Evolutionary conservation across 2,329 filamentous ascomycete genomes (phyloP).

Genomic region (Diaporthe batatas): DNA sequence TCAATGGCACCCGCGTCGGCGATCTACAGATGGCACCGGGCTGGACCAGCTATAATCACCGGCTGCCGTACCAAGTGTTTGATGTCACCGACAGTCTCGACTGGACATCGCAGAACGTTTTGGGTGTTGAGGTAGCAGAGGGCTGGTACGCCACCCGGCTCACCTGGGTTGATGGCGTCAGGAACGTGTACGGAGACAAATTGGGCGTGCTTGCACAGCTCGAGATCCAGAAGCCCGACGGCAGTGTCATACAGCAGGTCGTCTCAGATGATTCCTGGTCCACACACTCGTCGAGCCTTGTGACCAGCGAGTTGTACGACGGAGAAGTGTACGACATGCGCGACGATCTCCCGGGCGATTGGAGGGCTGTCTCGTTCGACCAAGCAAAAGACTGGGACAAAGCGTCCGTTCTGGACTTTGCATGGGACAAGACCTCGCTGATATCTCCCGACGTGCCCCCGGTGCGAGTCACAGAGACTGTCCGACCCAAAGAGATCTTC

Average conservation of each 20-base stretch:
- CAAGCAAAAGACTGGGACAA: background rate
- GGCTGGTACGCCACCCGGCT: conserved; percentile 65
- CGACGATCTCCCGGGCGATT: conserved; percentile 43
- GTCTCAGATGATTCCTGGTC: conserved; percentile 50
- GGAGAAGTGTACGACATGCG: conserved; percentile 52
- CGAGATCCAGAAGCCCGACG: conserved; percentile 45
- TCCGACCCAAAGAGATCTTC: conserved; percentile 39
- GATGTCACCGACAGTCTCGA: conserved; percentile 55
- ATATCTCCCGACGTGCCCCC: conserved; percentile 51
- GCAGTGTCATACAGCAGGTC: conserved; percentile 43
- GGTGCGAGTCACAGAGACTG: conserved; percentile 48
- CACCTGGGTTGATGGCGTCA: conserved; percentile 47
- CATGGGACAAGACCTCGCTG: conserved; percentile 43
- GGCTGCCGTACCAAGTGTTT: conserved; percentile 58
- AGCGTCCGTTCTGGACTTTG: conserved; percentile 42
- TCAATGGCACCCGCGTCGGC: conserved; percentile 54
- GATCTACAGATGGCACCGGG: conserved; percentile 56
- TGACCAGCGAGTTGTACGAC: conserved; percentile 46
- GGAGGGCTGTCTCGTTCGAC: conserved; percentile 26
- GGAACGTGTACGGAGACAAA: conserved; percentile 51
- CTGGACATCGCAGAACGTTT: conserved; percentile 52
- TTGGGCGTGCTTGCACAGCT: conserved; percentile 50
- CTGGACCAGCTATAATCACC: conserved; percentile 59
- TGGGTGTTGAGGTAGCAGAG: conserved; percentile 62
- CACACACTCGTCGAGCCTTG: conserved; percentile 43